These are phyloP conservation scores for Narthecium ossifragum DNA, from an alignment of 106 monocot genomes.

Conservation along the genomic window DNA sequence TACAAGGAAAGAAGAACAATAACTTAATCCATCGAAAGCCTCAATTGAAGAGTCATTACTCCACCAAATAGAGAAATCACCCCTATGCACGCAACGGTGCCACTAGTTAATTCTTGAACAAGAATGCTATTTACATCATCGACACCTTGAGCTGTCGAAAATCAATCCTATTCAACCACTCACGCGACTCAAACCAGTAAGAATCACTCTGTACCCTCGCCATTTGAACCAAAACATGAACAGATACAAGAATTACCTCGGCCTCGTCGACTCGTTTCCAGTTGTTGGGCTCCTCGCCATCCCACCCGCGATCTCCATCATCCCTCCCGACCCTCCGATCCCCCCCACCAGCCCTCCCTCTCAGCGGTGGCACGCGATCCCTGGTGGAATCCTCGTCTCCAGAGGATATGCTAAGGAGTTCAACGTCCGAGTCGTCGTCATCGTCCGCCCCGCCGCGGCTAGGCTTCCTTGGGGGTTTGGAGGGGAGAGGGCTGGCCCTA, in stretches of 20 bases:
- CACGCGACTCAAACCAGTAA: no score
- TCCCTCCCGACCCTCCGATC: slow-evolving; percentile 40
- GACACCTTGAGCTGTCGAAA: no score
- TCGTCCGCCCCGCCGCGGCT: slow-evolving; percentile 32
- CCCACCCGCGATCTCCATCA: slow-evolving; percentile 56
- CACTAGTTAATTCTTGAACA: no score
- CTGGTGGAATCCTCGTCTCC: slow-evolving; percentile 80
- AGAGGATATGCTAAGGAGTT: slow-evolving; percentile 91
- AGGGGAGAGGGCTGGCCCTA: background rate
- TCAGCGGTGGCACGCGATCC: slow-evolving; percentile 18
- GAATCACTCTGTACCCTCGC: no score
- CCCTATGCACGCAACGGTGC: no score
- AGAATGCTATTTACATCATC: no score
- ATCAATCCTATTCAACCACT: no score
- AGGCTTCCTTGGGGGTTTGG: slow-evolving; percentile 5
- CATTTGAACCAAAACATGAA: no score
- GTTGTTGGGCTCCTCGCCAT: slow-evolving; percentile 72
- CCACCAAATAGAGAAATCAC: no score
- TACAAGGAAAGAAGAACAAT: no score
- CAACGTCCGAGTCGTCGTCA: slow-evolving; percentile 96
- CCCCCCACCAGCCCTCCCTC: slow-evolving; percentile 12
- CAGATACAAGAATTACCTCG: slow-evolving; percentile 41
- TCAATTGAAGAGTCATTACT: no score
- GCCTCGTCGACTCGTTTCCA: slow-evolving; percentile 96
- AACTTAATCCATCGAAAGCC: no score